A percentile compares a stretch with the other conserved stretches of the same genome.
Evolutionary conservation across 2,329 filamentous ascomycete genomes (phyloP).

Genomic region (Cercospora sojina): DNA sequence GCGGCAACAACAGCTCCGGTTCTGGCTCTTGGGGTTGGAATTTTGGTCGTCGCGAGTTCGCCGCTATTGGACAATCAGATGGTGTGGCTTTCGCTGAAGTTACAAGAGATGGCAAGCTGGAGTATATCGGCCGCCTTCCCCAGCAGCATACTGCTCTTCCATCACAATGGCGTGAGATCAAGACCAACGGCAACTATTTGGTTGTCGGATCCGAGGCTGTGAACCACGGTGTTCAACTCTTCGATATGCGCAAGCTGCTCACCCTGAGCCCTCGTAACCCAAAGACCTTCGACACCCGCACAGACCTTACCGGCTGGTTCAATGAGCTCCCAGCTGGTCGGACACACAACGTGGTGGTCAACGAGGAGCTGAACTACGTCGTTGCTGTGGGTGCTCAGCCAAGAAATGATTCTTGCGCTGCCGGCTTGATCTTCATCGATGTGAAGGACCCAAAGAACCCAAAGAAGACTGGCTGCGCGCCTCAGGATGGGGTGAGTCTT

Average conservation of each 20-base stretch:
- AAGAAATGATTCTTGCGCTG: constrained; percentile 46
- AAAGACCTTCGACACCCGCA: constrained; percentile 44
- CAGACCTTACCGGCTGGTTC: constrained; percentile 40
- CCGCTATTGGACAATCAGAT: constrained; percentile 56
- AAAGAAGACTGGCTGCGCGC: constrained; percentile 51
- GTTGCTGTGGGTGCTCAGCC: constrained; percentile 46
- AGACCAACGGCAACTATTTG: constrained; percentile 45
- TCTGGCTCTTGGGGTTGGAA: constrained; percentile 56
- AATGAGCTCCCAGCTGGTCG: constrained; percentile 49
- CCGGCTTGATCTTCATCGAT: constrained; percentile 57
- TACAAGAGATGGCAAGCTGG: constrained; percentile 51
- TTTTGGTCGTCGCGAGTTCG: constrained; percentile 56
- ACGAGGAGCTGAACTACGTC: constrained; percentile 51
- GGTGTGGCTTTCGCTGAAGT: constrained; percentile 58
- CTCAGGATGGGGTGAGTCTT: constrained; percentile 44
- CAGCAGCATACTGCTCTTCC: constrained; percentile 47
- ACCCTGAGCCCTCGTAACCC: constrained; percentile 47
- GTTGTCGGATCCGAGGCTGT: constrained; percentile 48
- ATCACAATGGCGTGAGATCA: constrained; percentile 56
- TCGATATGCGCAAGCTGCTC: constrained; percentile 61
- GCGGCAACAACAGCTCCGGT: constrained; percentile 47
- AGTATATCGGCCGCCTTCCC: constrained; percentile 55
- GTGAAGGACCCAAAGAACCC: constrained; percentile 53
- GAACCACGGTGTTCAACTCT: constrained; percentile 61
- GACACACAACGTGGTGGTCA: constrained; percentile 55